Evolutionary conservation across 2,329 filamentous ascomycete genomes (phyloP).

Genomic region (Xylaria sp.): DNA sequence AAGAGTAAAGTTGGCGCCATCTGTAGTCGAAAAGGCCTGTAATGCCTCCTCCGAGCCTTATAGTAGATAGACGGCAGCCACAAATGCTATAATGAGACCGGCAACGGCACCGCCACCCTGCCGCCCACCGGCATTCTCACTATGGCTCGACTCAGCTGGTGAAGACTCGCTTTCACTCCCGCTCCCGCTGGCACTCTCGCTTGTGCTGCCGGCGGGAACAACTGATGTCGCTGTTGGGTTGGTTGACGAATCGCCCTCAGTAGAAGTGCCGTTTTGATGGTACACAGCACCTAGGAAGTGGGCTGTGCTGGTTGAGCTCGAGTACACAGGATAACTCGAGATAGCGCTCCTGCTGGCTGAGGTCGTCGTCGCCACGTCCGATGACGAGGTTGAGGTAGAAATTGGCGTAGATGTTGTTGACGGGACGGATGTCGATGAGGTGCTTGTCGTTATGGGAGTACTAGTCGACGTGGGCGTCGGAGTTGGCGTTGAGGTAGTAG

Average conservation of each 20-base stretch:
- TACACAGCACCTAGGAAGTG: slow-evolving; percentile 61
- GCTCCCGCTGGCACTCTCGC: slow-evolving; percentile 38
- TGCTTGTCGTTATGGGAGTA: slow-evolving; percentile 38
- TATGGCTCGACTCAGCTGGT: slow-evolving; percentile 8
- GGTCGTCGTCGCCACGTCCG: slow-evolving; percentile 18
- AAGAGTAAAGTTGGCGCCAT: slow-evolving; percentile 20
- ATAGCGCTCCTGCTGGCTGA: slow-evolving; percentile 15
- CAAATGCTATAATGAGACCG: slow-evolving; percentile 66
- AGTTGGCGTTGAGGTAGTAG: slow-evolving; percentile 42
- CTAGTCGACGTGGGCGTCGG: slow-evolving; percentile 41
- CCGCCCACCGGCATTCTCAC: slow-evolving; percentile 56
- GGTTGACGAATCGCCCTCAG: slow-evolving; percentile 35
- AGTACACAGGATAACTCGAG: slow-evolving; percentile 32
- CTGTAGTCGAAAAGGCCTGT: slow-evolving; percentile 2
- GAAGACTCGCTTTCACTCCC: slow-evolving; percentile 12
- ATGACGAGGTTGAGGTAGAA: slow-evolving; percentile 23
- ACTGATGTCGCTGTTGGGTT: slow-evolving; percentile 45
- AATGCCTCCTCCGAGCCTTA: slow-evolving; percentile 33
- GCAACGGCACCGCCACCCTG: slow-evolving; percentile 63
- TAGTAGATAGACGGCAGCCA: slow-evolving; percentile 58
- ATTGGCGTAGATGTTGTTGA: slow-evolving; percentile 29
- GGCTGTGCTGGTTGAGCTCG: slow-evolving; percentile 38
- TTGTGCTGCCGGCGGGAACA: slow-evolving; percentile 20
- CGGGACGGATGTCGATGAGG: slow-evolving; percentile 29
- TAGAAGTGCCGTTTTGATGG: slow-evolving; percentile 60